phyloP scores from a whole-genome alignment of 495 filamentous ascomycete genomes.

The Penicillium turbatum region DNA sequence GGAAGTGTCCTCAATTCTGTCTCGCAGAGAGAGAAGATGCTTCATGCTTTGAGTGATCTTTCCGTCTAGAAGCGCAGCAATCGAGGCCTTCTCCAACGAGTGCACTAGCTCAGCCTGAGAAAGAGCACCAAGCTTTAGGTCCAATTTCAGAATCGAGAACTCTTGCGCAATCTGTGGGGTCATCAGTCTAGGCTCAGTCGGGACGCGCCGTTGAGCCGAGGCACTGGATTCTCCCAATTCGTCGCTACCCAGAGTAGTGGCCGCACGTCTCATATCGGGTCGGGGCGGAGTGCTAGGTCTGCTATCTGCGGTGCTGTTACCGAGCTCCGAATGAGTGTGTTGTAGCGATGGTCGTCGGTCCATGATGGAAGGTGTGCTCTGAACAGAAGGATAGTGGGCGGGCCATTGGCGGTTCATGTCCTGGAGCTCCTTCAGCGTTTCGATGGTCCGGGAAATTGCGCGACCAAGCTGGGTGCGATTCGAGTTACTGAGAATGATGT shows the following conservation, averaged over 20 bases:
- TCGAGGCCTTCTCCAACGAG: constrained; percentile 87
- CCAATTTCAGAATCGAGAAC: constrained; percentile 91
- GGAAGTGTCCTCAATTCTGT: constrained; percentile 93
- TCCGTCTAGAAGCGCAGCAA: constrained; percentile 85
- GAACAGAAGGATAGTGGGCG: constrained; percentile 87
- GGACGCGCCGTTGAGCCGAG: constrained; percentile 51
- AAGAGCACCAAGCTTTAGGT: constrained; percentile 81
- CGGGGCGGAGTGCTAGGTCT: constrained; percentile 39
- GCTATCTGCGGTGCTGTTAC: constrained; percentile 20
- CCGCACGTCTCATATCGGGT: constrained; percentile 61
- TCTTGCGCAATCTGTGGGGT: constrained; percentile 92
- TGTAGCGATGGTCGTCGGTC: constrained; percentile 45
- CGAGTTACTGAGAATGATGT: constrained; percentile 62
- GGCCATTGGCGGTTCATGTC: constrained; percentile 90
- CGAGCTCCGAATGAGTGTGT: constrained; percentile 48
- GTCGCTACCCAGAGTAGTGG: constrained; percentile 62
- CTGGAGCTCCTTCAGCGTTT: constrained; percentile 74
- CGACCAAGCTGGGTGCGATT: constrained; percentile 81
- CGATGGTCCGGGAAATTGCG: constrained; percentile 77
- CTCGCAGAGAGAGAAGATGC: constrained; percentile 78
- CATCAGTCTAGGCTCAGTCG: constrained; percentile 68
- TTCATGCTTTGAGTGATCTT: constrained; percentile 91
- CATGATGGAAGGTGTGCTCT: constrained; percentile 49
- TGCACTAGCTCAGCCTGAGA: constrained; percentile 90
- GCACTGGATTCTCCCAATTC: constrained; percentile 67